Percentiles rank a stretch among this genome's conserved stretches.
phyloP scores from a whole-genome alignment of 1,139 yeast genomes.

The Pichia cactophila region DNA sequence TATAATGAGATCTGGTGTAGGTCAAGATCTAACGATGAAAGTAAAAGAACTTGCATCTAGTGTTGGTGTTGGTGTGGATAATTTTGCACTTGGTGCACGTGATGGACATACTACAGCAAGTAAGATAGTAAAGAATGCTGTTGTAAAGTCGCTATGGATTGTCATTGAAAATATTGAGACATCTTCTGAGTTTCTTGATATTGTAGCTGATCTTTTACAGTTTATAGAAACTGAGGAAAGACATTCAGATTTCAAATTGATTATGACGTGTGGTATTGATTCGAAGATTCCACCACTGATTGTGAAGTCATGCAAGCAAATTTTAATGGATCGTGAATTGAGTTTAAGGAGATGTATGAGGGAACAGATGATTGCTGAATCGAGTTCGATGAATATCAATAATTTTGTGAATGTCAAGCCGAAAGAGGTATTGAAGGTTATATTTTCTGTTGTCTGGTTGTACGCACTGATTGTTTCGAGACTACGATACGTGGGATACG shows the following conservation, averaged over 20 bases:
- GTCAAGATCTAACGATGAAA: constrained; percentile 59
- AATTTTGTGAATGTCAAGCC: constrained; percentile 27
- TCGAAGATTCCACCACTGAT: constrained; percentile 50
- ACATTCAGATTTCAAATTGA: constrained; percentile 37
- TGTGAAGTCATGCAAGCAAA: constrained; percentile 42
- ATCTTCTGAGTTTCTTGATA: constrained; percentile 56
- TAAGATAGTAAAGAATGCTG: constrained; percentile 40
- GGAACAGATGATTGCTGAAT: constrained; percentile 31
- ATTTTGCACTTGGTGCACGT: constrained; percentile 68
- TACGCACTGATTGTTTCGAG: constrained; percentile 59
- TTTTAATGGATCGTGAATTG: constrained; percentile 54
- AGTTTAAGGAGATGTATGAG: constrained; percentile 41
- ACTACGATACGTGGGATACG: constrained; percentile 51
- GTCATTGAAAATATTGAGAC: constrained; percentile 73
- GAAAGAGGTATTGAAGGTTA: constrained; percentile 40
- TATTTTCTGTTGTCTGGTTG: constrained; percentile 58
- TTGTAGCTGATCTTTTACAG: constrained; percentile 41
- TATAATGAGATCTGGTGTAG: constrained; percentile 52
- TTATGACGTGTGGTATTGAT: constrained; percentile 51
- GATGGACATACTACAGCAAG: constrained; percentile 60
- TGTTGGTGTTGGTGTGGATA: constrained; percentile 26
- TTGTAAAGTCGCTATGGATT: constrained; percentile 54
- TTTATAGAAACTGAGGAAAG: constrained; percentile 14
- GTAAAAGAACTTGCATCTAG: constrained; percentile 39
- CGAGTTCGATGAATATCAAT: constrained; percentile 31